Conservation (phyloP, 371 early-diverging fungal genomes). For the Fennellomyces sp. region DNA sequence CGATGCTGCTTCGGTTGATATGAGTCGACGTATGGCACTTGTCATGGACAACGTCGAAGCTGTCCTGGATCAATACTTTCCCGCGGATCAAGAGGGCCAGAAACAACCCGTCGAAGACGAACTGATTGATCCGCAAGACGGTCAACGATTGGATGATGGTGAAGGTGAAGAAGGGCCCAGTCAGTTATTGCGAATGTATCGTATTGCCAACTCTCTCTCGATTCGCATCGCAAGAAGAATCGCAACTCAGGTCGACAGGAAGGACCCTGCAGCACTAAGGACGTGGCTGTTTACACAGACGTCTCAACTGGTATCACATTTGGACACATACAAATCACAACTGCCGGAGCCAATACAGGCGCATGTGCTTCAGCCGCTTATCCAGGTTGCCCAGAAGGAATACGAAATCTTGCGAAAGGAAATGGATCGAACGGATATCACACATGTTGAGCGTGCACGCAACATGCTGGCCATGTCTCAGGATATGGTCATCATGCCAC, state of each 20-base stretch:
- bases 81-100: background rate
- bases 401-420: slow-evolving; percentile 4
- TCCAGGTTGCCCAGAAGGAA: slow-evolving; percentile 3
- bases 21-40: background rate
- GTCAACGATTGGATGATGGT: background rate
- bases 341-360: slow-evolving; percentile 1
- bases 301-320: background rate
- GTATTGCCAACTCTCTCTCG: slow-evolving; percentile 11
- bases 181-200: slow-evolving; percentile 6
- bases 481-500: slow-evolving; percentile 4
- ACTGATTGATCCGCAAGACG: slow-evolving; percentile 8
- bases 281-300: slow-evolving; percentile 1
- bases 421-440: background rate
- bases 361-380: background rate
- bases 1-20: background rate
- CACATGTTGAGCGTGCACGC: slow-evolving; percentile 1
- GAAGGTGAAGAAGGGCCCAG: background rate
- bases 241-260: background rate
- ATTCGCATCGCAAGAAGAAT: slow-evolving; percentile 3
- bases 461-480: slow-evolving; percentile 7
- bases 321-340: slow-evolving; percentile 5
- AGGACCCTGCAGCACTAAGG: background rate
- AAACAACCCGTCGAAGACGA: background rate
- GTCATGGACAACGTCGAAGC: slow-evolving; percentile 10
- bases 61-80: slow-evolving; percentile 8